These are phyloP conservation scores for Gossypium longicalyx DNA, from an alignment of 345 rosid genomes.

Conservation along the genomic window DNA sequence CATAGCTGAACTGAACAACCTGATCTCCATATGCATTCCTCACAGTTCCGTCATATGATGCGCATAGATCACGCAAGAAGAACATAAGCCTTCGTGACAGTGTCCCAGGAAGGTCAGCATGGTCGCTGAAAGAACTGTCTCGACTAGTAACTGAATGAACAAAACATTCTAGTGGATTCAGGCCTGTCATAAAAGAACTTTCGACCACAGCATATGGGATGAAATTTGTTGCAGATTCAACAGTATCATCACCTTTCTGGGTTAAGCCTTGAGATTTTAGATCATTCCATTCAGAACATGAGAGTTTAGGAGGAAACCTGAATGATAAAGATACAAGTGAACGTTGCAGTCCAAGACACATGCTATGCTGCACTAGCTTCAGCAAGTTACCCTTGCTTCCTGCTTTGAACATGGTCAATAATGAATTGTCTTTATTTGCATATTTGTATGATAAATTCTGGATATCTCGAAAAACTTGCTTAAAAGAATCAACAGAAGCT, in stretches of 20 bases:
- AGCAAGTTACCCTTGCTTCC: conserved; percentile 90
- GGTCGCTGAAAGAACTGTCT: conserved; percentile 77
- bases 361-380: conserved; percentile 78
- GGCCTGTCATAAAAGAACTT: conserved; percentile 63
- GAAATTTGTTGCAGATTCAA: conserved; percentile 42
- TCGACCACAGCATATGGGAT: conserved; percentile 65
- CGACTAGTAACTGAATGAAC: conserved; percentile 78
- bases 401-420: conserved; percentile 72
- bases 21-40: conserved; percentile 74
- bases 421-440: conserved; percentile 53
- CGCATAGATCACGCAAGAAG: conserved; percentile 72
- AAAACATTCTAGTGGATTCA: conserved; percentile 79
- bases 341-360: conserved; percentile 80
- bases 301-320: conserved; percentile 62
- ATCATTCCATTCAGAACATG: conserved; percentile 63
- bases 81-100: conserved; percentile 74
- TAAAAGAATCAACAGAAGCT: conserved; percentile 69
- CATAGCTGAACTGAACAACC: conserved; percentile 65
- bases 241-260: conserved; percentile 23
- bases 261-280: conserved; percentile 23
- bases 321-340: conserved; percentile 75
- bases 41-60: conserved; percentile 83
- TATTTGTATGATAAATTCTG: conserved; percentile 60
- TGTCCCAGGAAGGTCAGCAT: conserved; percentile 92
- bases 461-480: conserved; percentile 63